A percentile compares a stretch with the other conserved stretches of the same genome.
phyloP scores from a whole-genome alignment of 305 asterid genomes.

The Andrographis paniculata region DNA sequence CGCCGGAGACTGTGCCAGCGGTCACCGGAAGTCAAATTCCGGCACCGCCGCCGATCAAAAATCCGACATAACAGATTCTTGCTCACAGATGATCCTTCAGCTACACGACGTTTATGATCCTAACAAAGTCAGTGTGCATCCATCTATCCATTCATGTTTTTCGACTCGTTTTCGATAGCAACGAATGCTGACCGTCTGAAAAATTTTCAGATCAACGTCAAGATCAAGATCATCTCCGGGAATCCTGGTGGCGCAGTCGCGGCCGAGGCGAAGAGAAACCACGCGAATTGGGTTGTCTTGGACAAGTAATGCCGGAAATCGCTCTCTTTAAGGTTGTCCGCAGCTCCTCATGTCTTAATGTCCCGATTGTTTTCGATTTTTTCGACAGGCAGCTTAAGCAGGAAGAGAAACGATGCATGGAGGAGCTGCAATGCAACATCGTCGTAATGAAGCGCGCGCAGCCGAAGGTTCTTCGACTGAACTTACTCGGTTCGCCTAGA shows the following conservation, averaged over 20 bases:
- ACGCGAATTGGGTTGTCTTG: conserved; percentile 89
- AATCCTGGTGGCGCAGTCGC: conserved; percentile 76
- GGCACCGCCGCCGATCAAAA: conserved; percentile 72
- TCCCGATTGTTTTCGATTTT: not conserved
- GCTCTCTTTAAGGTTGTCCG: not conserved
- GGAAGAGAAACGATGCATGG: conserved; percentile 87
- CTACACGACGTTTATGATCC: conserved; percentile 98
- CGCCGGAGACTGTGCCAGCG: conserved; percentile 97
- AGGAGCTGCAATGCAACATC: conserved; percentile 91
- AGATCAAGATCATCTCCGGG: conserved; percentile 80
- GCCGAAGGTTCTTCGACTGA: conserved; percentile 88
- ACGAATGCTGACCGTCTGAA: conserved; percentile 8
- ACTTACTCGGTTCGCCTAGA: conserved; percentile 68
- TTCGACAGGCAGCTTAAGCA: conserved; percentile 72
- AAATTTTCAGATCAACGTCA: conserved; percentile 68
- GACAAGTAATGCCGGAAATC: conserved; percentile 63
- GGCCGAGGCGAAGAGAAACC: conserved; percentile 77
- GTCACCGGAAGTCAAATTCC: conserved; percentile 54
- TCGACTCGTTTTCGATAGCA: no score
- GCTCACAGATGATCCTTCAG: conserved; percentile 98
- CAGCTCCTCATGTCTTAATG: not conserved
- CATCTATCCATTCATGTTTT: no score
- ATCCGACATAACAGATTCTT: conserved; percentile 71
- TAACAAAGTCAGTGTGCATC: conserved; percentile 59
- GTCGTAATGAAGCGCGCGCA: conserved; percentile 89